Conservation (phyloP, 1,139 yeast genomes). For the Yamadazyma conglobata region DNA sequence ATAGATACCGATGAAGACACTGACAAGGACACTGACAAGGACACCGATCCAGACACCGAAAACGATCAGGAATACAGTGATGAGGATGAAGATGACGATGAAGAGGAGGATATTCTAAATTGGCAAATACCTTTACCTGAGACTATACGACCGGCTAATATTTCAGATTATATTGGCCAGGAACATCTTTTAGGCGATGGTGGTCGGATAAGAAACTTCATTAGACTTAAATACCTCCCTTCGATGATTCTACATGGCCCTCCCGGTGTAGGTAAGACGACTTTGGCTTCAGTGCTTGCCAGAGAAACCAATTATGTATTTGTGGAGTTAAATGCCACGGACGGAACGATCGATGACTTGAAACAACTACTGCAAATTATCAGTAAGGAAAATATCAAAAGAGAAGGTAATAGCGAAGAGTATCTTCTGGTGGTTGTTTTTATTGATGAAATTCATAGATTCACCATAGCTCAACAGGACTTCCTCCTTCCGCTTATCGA, state of each 20-base stretch:
- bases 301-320: constrained; percentile 32
- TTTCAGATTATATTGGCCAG: constrained; percentile 37
- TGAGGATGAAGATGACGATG: not conserved
- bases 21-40: too few relatives aligned
- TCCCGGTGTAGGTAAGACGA: constrained; percentile 48
- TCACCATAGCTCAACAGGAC: constrained; percentile 40
- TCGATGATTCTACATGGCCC: constrained; percentile 46
- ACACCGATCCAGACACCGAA: not conserved
- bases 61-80: not conserved
- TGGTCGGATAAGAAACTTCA: constrained; percentile 32
- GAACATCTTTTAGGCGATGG: constrained; percentile 23
- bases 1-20: too few relatives aligned
- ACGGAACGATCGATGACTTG: constrained; percentile 29
- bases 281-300: constrained; percentile 39
- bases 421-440: constrained; percentile 32
- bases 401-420: constrained; percentile 14
- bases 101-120: not conserved
- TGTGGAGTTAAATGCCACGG: constrained; percentile 41
- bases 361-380: constrained; percentile 25
- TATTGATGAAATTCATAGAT: constrained; percentile 45
- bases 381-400: constrained; percentile 20
- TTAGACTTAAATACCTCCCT: constrained; percentile 38
- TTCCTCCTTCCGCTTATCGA: constrained; percentile 40
- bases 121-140: constrained; percentile 7
- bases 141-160: constrained; percentile 21